Evolutionary conservation across 2,329 filamentous ascomycete genomes (phyloP), one percentile per base, ranked within the genome.

Genomic region (Ilyonectria mors-panacis): DNA sequence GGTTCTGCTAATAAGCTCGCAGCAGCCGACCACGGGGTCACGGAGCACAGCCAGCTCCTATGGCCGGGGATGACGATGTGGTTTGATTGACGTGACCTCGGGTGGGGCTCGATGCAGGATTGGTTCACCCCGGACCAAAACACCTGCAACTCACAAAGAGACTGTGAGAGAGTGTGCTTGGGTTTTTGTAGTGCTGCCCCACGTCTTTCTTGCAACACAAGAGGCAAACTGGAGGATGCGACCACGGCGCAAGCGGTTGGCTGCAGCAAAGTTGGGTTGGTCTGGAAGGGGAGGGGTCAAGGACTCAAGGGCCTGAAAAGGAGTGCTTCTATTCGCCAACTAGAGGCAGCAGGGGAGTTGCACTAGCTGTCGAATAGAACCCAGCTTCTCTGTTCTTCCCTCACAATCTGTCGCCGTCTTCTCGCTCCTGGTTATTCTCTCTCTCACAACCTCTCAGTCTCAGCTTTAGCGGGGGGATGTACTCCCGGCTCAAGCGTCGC

Each of bases 21-120:
- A 61, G 58, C 47, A 72, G 63, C 62, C 64, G 63, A 65, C 70
- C 62, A 66, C 50, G 60, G 60, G 47, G 64, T 69, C 68, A 69
- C 68, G 61, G 69, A 70, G 62, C 63, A 65, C 65, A 55, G 67
- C 70, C 64, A 63, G 59, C 61, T 70, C 54, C 63, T 60, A 68
- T 69, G 68, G 62, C 51, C 69, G 64, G 67, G 67, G 66, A 71
- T 74, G 70, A 75, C 61, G 71, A 72, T 54, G 58, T 67, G 63
- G 63, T 68, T 69, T 75, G 71, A 62, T 72, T 72, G 73, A 74
- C 62, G 71, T 75, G 71, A 75, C 59, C 58, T 65, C 13, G 37
- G 60, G 73, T 70, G 65, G 73, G 72, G 71, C 54, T 59, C 39
- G 59, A 64, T 54, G 62, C 55, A 64, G 59, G 54, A 60, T 56